Base-by-base conservation (phyloP, 371 early-diverging fungal species). In the Coemansia sp. region DNA sequence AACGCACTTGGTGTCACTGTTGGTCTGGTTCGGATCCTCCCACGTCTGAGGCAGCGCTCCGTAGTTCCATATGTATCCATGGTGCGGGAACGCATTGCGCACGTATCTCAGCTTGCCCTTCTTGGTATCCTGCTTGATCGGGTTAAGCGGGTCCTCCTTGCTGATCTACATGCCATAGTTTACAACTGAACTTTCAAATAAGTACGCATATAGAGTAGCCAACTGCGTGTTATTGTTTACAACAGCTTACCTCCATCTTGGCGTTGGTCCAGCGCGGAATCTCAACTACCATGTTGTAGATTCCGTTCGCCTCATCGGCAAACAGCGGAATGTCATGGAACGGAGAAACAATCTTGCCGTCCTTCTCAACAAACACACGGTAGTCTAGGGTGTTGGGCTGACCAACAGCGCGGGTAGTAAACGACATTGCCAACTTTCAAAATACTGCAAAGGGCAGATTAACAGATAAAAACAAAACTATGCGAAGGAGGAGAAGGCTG, bases 31-130 rank as follows among this genome's bases (percentile, higher is more conserved):
- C 47, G 99, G 99, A 80, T 98, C 96, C 84, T 99, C 99, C 99
- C 99, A 99, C 64, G 99, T 99, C 90, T 93, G 93, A 42, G 99
- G 99, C 67, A 99, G 84, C 40, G 98, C 98, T 65, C 99, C 99
- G 80, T 99, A 99, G 88, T 99, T 99, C 99, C 99, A 99, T 79
- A 96, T 94, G 86, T 99, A 99, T 50, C 99, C 99, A 75, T 97
- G 95, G 89, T 94, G 95, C n/a, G 99, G 99, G 90, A 99, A 99
- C 79, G 97, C 92, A 86, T 99, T 99, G 73, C 94, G 89, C 54
- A 99, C 99, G 83, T 91, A 99, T 65, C 99, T 89, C 61, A 97
- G 90, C 83, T 97, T 96, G 77, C 95, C 97, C 83, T 99, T 99
- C 86, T 99, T 99, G 61, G 91, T 84, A 82, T 99, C 99, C 84